Conservation (phyloP, 352 stramenopile genomes). For the Globisporangium yorkense region DNA sequence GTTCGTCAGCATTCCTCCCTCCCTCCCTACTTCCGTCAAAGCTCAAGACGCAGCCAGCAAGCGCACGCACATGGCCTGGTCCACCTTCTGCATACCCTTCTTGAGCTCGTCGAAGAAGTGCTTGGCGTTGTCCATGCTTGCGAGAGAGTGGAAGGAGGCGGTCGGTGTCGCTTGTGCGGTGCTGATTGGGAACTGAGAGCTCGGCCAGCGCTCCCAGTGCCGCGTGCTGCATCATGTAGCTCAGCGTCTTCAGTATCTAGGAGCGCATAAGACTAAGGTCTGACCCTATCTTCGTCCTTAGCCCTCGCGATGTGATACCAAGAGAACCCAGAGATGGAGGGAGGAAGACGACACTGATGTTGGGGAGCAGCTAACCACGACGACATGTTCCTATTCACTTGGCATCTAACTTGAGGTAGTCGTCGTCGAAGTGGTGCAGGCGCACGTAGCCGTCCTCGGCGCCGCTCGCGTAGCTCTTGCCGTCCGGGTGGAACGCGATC, state of each 20-base stretch:
- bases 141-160: neutral
- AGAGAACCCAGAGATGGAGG: no score
- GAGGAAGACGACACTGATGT: neutral
- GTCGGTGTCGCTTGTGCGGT: neutral
- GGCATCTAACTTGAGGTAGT: conserved; percentile 90
- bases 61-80: conserved; percentile 33
- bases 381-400: conserved; percentile 16
- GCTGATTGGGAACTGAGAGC: neutral
- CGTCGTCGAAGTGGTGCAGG: conserved; percentile 97
- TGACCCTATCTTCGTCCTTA: no score
- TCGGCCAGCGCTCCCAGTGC: neutral
- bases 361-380: conserved; percentile 6
- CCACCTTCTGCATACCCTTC: conserved; percentile 36
- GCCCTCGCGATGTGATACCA: no score
- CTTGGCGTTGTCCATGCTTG: conserved; percentile 21
- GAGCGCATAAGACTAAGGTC: neutral
- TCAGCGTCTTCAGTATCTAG: neutral
- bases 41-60: neutral
- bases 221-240: no score
- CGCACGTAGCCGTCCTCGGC: conserved; percentile 98
- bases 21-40: no score
- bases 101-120: conserved; percentile 41
- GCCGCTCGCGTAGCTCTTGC: conserved; percentile 97
- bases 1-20: no score
- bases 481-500: conserved; percentile 97